Percentiles rank a stretch among this genome's conserved stretches.
Evolutionary conservation across 495 filamentous ascomycete species (phyloP).

Genomic region (Trypethelium eluteriae): DNA sequence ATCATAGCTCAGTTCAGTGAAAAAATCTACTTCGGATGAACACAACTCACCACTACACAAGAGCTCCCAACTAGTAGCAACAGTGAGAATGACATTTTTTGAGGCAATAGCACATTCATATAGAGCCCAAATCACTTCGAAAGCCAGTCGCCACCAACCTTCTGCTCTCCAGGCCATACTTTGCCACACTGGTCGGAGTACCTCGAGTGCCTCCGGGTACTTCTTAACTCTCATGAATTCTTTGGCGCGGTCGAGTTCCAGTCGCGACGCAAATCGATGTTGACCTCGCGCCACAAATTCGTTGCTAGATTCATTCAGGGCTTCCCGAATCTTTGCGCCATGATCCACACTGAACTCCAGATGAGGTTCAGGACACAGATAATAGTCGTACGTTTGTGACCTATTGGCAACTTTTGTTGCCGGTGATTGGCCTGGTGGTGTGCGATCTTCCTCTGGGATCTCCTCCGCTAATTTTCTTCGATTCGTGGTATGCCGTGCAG

Average conservation of each 20-base stretch:
- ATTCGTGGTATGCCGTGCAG: conserved; percentile 55
- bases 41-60: conserved; percentile 53
- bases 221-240: conserved; percentile 54
- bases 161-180: conserved; percentile 65
- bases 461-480: conserved; percentile 54
- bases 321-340: conserved; percentile 25
- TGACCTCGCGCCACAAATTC: conserved; percentile 62
- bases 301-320: conserved; percentile 47
- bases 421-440: conserved; percentile 56
- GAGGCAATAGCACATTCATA: conserved; percentile 60
- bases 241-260: conserved; percentile 61
- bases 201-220: conserved; percentile 58
- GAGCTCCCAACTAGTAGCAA: conserved; percentile 82
- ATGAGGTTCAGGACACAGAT: conserved; percentile 71
- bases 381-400: conserved; percentile 71
- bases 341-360: conserved; percentile 56
- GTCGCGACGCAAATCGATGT: conserved; percentile 54
- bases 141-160: conserved; percentile 72
- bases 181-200: conserved; percentile 66
- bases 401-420: conserved; percentile 60
- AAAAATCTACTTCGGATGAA: not conserved
- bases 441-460: conserved; percentile 69
- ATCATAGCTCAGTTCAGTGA: not conserved
- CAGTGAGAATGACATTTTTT: conserved; percentile 55
- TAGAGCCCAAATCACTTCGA: conserved; percentile 64